Base-by-base conservation (phyloP, 2,329 filamentous ascomycete species). In the Aspergillus transmontanensis region DNA sequence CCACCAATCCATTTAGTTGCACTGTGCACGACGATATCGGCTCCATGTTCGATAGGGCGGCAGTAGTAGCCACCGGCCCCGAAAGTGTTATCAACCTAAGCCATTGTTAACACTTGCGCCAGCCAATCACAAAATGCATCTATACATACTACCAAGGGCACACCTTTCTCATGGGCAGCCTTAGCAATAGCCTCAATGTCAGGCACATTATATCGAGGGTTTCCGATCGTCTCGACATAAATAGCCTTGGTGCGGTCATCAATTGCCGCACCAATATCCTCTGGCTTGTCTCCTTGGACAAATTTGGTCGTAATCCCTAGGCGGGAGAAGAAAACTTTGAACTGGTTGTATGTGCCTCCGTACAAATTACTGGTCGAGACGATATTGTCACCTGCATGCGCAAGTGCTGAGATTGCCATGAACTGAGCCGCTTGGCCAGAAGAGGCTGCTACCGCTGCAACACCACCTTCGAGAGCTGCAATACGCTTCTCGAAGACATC, bases 1-100 rank as follows among this genome's bases (percentile, higher is more conserved):
- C 94, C 94, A 62, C 94, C 94, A 66, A 98, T 97, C 94, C 94
- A 97, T 80, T 97, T 97, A 63, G 94, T 97, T 12, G 93, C 93
- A 45, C 91, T 95, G 84, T 97, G 93, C 28, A 97, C 92, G 58
- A 97, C 90, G 64, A 97, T 97, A 75, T 97, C 94, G 67, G 92
- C 94, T 60, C 94, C 94, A 78, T 96, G 91, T 28, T 94, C 89
- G 72, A 97, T 94, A 46, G 94, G 94, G 7, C 90, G 88, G 69
- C 90, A 83, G 77, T 92, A 96, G 84, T 92, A 97, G 57, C 94
- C 94, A 63, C 94, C 94, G 14, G 94, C 94, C 54, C 94, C 94
- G 72, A 97, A 97, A 10, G 94, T 97, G 84, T 97, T 97, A 82
- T 97, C 94, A 56, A 94, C 90, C 85, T 91, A 68, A 50, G 14